These are phyloP conservation scores for Neurospora tetraspora DNA, from an alignment of 495 filamentous ascomycete species.

Conservation along the genomic window DNA sequence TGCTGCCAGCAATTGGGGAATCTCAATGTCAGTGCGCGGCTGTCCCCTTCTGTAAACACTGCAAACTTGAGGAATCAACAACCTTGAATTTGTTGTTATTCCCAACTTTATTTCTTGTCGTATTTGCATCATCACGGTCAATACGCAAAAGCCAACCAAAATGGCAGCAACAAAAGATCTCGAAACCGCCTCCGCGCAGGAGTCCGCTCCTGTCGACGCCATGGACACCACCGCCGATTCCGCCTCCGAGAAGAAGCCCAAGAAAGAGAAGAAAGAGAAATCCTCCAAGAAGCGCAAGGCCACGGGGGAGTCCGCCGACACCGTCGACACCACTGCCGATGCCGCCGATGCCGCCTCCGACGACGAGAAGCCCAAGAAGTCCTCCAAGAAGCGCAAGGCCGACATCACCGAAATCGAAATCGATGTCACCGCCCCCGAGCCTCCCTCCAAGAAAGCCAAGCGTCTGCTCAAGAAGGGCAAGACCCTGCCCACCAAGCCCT, in stretches of 20 bases:
- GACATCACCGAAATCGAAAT: conserved; percentile 71
- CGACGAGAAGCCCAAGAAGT: conserved; percentile 58
- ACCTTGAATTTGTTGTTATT: not conserved
- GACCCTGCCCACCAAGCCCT: conserved; percentile 30
- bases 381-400: conserved; percentile 62
- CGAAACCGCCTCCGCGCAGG: not conserved
- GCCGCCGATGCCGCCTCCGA: conserved; percentile 5
- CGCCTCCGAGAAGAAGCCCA: not conserved
- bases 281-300: not conserved
- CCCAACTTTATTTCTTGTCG: not conserved
- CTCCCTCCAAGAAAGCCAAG: conserved; percentile 83
- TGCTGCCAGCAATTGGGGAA: not conserved
- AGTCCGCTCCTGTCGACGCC: not conserved
- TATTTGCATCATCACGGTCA: too few relatives aligned
- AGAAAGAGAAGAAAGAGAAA: not conserved
- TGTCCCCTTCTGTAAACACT: not conserved
- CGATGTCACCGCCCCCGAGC: conserved; percentile 77
- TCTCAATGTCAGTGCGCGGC: not conserved
- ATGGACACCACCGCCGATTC: not conserved
- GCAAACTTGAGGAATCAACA: not conserved
- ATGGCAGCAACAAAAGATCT: conserved; percentile 8
- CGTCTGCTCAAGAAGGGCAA: conserved; percentile 74
- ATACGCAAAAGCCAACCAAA: not conserved
- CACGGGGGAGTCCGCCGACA: conserved; percentile 7
- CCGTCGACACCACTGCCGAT: not conserved